phyloP scores from a whole-genome alignment of 2,329 filamentous ascomycete species.

The Phialophora chinensis region DNA sequence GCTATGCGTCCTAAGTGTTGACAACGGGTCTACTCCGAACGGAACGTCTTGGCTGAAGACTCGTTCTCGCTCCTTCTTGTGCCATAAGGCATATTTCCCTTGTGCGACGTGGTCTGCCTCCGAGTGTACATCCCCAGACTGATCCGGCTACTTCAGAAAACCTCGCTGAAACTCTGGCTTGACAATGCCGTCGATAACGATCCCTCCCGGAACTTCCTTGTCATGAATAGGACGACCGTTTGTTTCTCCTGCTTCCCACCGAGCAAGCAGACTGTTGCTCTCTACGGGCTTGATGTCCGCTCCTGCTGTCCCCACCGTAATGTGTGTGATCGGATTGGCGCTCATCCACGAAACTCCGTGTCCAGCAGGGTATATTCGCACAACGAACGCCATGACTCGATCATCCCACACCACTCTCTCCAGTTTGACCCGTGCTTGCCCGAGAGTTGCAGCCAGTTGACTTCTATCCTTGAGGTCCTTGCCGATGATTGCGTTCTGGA shows the following conservation, averaged over 20 bases:
- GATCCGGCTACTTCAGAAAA: constrained; percentile 2
- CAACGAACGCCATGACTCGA: constrained; percentile 89
- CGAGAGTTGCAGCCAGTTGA: constrained; percentile 44
- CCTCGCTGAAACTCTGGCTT: constrained; percentile 53
- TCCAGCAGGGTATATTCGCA: constrained; percentile 65
- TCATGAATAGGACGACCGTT: constrained; percentile 59
- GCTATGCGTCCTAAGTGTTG: neutral
- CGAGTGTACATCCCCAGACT: neutral
- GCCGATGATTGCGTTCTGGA: constrained; percentile 48
- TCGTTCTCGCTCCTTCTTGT: neutral
- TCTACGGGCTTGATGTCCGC: constrained; percentile 84
- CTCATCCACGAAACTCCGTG: constrained; percentile 66
- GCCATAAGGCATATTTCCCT: neutral
- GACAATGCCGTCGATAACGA: constrained; percentile 62
- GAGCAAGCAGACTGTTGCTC: constrained; percentile 81
- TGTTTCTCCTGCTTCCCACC: constrained; percentile 70
- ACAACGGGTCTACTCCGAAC: neutral
- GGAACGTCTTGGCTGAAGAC: neutral
- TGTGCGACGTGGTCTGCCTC: neutral
- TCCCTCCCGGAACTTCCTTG: constrained; percentile 59
- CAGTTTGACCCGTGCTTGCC: constrained; percentile 57
- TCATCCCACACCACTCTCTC: constrained; percentile 79
- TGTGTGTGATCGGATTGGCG: constrained; percentile 79
- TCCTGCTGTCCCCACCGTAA: constrained; percentile 85
- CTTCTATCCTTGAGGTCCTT: constrained; percentile 39